phyloP scores from a whole-genome alignment of 2,329 filamentous ascomycete genomes.

The Sclerotinia minor region DNA sequence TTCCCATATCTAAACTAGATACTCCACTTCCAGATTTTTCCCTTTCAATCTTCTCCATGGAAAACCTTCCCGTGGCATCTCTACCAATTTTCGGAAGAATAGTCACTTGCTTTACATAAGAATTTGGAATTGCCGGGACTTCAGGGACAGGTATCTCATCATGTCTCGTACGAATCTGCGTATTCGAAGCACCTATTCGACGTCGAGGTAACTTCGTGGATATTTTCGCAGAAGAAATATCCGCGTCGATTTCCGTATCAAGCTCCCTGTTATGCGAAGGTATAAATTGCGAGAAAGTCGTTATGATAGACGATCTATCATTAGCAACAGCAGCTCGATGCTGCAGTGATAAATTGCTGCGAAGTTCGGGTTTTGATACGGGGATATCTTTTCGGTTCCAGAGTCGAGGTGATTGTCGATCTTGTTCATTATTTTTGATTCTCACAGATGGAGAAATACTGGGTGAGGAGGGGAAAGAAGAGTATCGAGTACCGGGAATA shows the following conservation, averaged over 20 bases:
- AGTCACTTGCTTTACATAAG: neutral
- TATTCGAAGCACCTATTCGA: neutral
- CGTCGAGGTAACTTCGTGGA: neutral
- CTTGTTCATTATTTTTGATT: neutral
- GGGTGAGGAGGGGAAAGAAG: neutral
- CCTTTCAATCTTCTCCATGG: neutral
- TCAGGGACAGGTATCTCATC: neutral
- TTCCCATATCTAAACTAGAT: no score
- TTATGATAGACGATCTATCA: conserved; percentile 1
- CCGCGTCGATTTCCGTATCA: neutral
- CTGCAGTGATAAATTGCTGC: no score
- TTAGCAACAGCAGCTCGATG: neutral
- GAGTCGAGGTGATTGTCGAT: neutral
- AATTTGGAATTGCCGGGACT: neutral
- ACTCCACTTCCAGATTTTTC: neutral
- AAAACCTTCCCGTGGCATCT: conserved; percentile 3
- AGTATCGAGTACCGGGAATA: neutral
- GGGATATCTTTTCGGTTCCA: neutral
- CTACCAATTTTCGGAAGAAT: conserved; percentile 4
- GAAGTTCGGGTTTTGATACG: neutral
- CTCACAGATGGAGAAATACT: no score
- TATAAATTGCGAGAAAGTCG: conserved; percentile 6
- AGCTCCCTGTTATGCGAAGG: neutral
- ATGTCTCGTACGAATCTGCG: neutral
- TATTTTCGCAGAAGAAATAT: neutral